Evolutionary conservation across 768 basidiomycete genomes (phyloP).

Genomic region (Hericium erinaceus): DNA sequence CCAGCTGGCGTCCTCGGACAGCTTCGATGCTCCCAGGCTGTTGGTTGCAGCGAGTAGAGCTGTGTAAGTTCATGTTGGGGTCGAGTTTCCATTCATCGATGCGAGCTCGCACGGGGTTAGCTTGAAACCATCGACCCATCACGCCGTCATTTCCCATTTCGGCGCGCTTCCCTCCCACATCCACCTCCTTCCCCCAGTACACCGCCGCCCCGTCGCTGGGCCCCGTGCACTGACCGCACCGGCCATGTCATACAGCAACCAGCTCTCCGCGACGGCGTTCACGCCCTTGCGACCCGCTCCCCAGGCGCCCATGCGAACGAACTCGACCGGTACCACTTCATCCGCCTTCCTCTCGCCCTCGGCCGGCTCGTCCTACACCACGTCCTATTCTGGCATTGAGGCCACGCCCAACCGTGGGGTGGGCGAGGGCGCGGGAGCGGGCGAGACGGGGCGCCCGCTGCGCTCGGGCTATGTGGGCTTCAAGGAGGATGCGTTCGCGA

Average conservation of each 20-base stretch:
- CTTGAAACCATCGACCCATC: too few relatives aligned
- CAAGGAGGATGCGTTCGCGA: conserved; percentile 91
- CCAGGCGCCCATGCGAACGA: background rate
- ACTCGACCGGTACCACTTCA: background rate
- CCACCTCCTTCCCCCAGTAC: too few relatives aligned
- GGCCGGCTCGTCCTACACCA: background rate
- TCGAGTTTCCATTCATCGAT: too few relatives aligned
- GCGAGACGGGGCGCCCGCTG: conserved; percentile 54
- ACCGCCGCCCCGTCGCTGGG: too few relatives aligned
- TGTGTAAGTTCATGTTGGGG: too few relatives aligned
- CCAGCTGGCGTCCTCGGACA: too few relatives aligned
- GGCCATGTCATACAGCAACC: background rate
- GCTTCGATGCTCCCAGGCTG: too few relatives aligned
- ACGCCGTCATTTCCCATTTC: too few relatives aligned
- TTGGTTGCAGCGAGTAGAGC: too few relatives aligned
- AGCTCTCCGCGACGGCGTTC: background rate
- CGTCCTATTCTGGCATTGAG: background rate
- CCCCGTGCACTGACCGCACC: background rate
- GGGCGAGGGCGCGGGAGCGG: conserved; percentile 16
- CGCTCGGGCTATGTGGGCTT: conserved; percentile 70
- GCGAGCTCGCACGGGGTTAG: too few relatives aligned
- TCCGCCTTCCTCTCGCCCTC: background rate
- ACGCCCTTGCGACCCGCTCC: background rate
- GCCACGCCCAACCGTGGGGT: background rate
- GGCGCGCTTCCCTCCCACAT: too few relatives aligned